Evolutionary conservation across 139 green algal genomes (phyloP).

Genomic region (Auxenochlorella protothecoides): DNA sequence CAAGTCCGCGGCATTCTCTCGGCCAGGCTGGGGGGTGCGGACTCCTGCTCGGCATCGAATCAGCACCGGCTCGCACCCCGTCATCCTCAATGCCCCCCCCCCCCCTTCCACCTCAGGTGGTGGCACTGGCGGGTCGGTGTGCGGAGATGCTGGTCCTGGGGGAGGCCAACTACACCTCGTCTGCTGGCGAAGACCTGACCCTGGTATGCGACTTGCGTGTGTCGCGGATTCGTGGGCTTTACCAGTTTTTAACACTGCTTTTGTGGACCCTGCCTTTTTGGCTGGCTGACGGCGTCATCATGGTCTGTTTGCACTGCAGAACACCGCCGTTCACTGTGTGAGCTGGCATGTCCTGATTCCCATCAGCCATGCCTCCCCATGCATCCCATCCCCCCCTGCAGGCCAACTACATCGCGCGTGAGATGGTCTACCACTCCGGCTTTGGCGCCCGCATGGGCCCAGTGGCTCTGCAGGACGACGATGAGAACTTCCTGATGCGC

Average conservation of each 20-base stretch:
- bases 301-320: no score
- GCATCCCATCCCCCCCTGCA: constrained; percentile 26
- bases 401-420: constrained; percentile 69
- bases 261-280: no score
- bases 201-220: background rate
- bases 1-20: no score
- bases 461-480: constrained; percentile 55
- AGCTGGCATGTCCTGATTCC: background rate
- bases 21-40: no score
- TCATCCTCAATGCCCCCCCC: background rate
- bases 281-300: no score
- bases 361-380: background rate
- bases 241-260: no score
- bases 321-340: background rate
- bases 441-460: constrained; percentile 59
- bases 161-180: constrained; percentile 53
- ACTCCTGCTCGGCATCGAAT: no score
- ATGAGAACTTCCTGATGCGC: constrained; percentile 31
- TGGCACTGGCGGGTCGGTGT: constrained; percentile 60
- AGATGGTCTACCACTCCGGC: constrained; percentile 78
- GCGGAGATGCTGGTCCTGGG: constrained; percentile 75
- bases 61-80: no score
- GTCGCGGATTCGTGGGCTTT: background rate
- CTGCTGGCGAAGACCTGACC: constrained; percentile 32
- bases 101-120: constrained; percentile 29